These are phyloP conservation scores for Mycotypha africana DNA, from an alignment of 371 early-diverging fungal genomes.

Conservation along the genomic window DNA sequence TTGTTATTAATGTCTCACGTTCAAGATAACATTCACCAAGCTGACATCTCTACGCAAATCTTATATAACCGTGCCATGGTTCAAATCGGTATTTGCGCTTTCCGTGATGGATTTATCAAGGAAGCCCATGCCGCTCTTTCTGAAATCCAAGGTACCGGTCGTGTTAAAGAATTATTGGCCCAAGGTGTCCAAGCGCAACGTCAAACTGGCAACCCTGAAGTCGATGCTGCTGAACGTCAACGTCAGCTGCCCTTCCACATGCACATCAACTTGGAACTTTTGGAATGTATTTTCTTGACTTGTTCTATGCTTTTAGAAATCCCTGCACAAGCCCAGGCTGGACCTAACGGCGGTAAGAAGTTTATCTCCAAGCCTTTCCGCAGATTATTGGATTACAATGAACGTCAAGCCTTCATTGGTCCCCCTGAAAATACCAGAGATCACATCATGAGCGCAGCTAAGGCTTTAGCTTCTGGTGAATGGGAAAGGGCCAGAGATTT, in stretches of 20 bases:
- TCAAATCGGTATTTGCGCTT: conserved; percentile 95
- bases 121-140: conserved; percentile 85
- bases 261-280: conserved; percentile 96
- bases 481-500: conserved; percentile 86
- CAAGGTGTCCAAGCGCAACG: conserved; percentile 85
- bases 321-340: conserved; percentile 89
- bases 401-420: conserved; percentile 91
- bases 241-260: conserved; percentile 97
- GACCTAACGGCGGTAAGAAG: conserved; percentile 63
- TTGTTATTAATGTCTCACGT: conserved; percentile 97
- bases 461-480: conserved; percentile 87
- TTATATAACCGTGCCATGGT: conserved; percentile 95
- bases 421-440: conserved; percentile 98
- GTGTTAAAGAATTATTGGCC: conserved; percentile 90
- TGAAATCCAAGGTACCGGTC: conserved; percentile 85
- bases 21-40: conserved; percentile 88
- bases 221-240: conserved; percentile 85
- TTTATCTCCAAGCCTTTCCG: conserved; percentile 91
- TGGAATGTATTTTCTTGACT: conserved; percentile 95
- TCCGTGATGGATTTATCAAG: conserved; percentile 88
- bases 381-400: conserved; percentile 89
- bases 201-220: conserved; percentile 67
- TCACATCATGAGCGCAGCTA: conserved; percentile 95
- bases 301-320: conserved; percentile 96
- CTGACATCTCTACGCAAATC: conserved; percentile 91